Evolutionary conservation across 129 eudicot genomes (phyloP).

Genomic region (Flaveria bidentis): DNA sequence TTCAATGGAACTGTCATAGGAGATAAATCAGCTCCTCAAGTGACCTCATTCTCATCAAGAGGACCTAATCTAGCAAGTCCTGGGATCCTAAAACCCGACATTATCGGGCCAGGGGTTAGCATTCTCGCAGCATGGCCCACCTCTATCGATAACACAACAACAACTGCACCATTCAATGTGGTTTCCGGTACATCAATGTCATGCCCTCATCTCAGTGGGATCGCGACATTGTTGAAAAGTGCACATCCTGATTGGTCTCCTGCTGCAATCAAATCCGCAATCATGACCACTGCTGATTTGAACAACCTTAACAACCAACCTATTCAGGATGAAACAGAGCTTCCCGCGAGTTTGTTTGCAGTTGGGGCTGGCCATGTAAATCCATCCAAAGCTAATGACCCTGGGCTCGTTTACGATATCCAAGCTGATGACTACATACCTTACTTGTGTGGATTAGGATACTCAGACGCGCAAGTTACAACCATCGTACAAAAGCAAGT

Average conservation of each 20-base stretch:
- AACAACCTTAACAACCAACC: constrained; percentile 42
- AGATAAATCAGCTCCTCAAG: constrained; percentile 45
- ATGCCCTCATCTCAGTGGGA: constrained; percentile 63
- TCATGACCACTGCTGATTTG: constrained; percentile 52
- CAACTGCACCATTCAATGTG: constrained; percentile 35
- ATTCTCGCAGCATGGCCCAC: constrained; percentile 62
- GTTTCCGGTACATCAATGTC: constrained; percentile 62
- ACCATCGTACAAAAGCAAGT: constrained; percentile 34
- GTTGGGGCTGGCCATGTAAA: constrained; percentile 56
- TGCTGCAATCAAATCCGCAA: constrained; percentile 55
- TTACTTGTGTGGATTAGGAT: constrained; percentile 47
- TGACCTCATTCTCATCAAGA: constrained; percentile 52
- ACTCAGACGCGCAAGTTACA: constrained; percentile 34
- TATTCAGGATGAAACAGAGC: constrained; percentile 39
- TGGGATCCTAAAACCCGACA: constrained; percentile 57
- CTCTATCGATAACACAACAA: constrained; percentile 36
- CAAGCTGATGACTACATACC: constrained; percentile 48
- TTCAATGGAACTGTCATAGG: constrained; percentile 56
- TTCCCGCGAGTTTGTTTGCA: constrained; percentile 45
- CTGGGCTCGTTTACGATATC: constrained; percentile 47
- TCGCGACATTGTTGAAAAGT: constrained; percentile 49
- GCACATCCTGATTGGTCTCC: constrained; percentile 63
- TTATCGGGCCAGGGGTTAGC: constrained; percentile 60
- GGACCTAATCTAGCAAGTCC: constrained; percentile 51
- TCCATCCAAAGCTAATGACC: constrained; percentile 53